These are phyloP conservation scores for Podaxis rugospora DNA, from an alignment of 768 basidiomycete genomes.

Conservation along the genomic window DNA sequence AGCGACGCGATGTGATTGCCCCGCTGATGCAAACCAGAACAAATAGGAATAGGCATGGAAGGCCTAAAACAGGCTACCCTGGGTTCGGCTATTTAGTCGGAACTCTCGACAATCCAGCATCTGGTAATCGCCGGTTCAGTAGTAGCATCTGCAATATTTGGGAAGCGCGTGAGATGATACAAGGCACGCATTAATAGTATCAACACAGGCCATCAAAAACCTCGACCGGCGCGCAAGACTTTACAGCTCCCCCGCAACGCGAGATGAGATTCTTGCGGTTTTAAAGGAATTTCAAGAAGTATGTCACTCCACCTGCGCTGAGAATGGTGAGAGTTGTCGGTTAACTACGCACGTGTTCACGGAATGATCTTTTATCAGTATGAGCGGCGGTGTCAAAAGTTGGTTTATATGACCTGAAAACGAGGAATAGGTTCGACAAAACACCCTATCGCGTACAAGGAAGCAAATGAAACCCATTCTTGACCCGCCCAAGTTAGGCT, in stretches of 20 bases:
- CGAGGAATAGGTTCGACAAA: not conserved
- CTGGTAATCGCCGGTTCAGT: conserved; percentile 2
- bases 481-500: not conserved
- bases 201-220: not conserved
- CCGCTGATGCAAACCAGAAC: not conserved
- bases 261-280: not conserved
- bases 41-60: not conserved
- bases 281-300: not conserved
- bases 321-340: not conserved
- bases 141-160: not conserved
- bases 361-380: not conserved
- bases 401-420: not conserved
- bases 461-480: not conserved
- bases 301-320: not conserved
- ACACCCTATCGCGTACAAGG: not conserved
- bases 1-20: not conserved
- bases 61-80: conserved; percentile 6
- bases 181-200: not conserved
- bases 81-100: conserved; percentile 11
- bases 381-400: not conserved
- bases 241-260: not conserved
- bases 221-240: not conserved
- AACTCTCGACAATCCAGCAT: conserved; percentile 5
- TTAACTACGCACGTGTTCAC: not conserved
- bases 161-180: conserved; percentile 2